A percentile compares a stretch with the other conserved stretches of the same genome.
Evolutionary conservation across 495 filamentous ascomycete genomes (phyloP).

Genomic region (Aspergillus taichungensis): DNA sequence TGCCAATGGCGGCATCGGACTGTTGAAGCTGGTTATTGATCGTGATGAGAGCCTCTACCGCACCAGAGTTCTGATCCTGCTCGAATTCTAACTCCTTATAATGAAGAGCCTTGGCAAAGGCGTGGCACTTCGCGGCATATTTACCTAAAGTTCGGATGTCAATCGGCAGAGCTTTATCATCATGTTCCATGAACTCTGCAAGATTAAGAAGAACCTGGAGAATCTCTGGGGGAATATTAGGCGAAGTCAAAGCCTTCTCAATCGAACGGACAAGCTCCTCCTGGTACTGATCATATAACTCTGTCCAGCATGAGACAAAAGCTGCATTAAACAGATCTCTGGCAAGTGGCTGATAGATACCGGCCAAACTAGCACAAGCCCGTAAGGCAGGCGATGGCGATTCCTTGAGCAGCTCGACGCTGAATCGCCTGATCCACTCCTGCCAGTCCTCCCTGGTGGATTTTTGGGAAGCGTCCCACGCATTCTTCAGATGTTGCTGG

Average conservation of each 20-base stretch:
- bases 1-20: constrained; percentile 94
- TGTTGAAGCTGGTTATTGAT: constrained; percentile 99
- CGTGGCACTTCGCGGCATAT: constrained; percentile 91
- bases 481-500: constrained; percentile 91
- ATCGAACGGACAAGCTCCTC: constrained; percentile 93
- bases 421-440: constrained; percentile 96
- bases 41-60: constrained; percentile 92
- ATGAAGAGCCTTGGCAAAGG: constrained; percentile 94
- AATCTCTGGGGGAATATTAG: constrained; percentile 90
- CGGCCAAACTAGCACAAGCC: constrained; percentile 85
- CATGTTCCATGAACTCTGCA: constrained; percentile 99
- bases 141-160: constrained; percentile 89
- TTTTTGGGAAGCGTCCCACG: constrained; percentile 93
- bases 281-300: constrained; percentile 89
- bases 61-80: constrained; percentile 90
- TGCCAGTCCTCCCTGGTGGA: constrained; percentile 98
- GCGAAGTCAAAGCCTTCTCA: constrained; percentile 85
- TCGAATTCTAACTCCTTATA: constrained; percentile 99
- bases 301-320: constrained; percentile 98
- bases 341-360: constrained; percentile 85
- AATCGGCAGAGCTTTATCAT: constrained; percentile 95
- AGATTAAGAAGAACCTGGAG: constrained; percentile 91
- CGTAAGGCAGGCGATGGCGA: constrained; percentile 90
- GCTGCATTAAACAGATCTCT: constrained; percentile 94
- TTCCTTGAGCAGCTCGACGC: constrained; percentile 89